phyloP scores from a whole-genome alignment of 1,284 basidiomycete genomes.

The Fomitopsis schrenkii region DNA sequence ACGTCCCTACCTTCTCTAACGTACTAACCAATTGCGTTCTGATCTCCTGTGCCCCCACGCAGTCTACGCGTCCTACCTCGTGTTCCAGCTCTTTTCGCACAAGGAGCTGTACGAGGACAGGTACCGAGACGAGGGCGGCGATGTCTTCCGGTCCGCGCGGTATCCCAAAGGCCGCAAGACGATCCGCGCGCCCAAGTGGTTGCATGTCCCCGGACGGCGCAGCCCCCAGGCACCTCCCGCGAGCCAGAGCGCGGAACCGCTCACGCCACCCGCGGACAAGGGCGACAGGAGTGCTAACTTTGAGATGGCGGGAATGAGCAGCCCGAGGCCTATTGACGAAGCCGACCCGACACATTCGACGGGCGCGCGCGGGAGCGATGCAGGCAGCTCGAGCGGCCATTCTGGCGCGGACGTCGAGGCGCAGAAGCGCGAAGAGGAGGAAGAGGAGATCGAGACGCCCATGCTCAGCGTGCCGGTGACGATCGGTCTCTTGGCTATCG shows the following conservation, averaged over 20 bases:
- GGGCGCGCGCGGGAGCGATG: background rate
- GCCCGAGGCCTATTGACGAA: background rate
- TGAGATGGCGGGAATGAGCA: slow-evolving; percentile 3
- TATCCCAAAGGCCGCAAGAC: slow-evolving; percentile 23
- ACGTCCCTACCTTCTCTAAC: slow-evolving; percentile 21
- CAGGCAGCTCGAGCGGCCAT: background rate
- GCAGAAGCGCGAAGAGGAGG: slow-evolving; percentile 25
- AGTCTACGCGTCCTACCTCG: slow-evolving; percentile 73
- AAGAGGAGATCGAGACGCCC: slow-evolving; percentile 46
- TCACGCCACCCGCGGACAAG: slow-evolving; percentile 1
- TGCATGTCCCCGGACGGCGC: slow-evolving; percentile 1
- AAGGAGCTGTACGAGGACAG: slow-evolving; percentile 68
- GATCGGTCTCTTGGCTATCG: slow-evolving; percentile 47
- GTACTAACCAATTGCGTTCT: background rate
- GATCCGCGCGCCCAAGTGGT: background rate
- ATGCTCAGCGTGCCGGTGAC: slow-evolving; percentile 52
- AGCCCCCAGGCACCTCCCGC: background rate
- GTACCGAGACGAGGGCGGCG: slow-evolving; percentile 49
- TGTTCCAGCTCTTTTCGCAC: slow-evolving; percentile 89
- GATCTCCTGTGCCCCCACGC: background rate
- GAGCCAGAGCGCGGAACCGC: slow-evolving; percentile 5
- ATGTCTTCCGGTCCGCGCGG: slow-evolving; percentile 34
- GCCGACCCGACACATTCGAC: background rate
- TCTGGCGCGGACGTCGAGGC: slow-evolving; percentile 10
- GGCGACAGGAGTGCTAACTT: background rate